Percentiles rank a stretch among this genome's conserved stretches.
phyloP scores from a whole-genome alignment of 2,329 filamentous ascomycete genomes.

The Mycocentrospora acerina region DNA sequence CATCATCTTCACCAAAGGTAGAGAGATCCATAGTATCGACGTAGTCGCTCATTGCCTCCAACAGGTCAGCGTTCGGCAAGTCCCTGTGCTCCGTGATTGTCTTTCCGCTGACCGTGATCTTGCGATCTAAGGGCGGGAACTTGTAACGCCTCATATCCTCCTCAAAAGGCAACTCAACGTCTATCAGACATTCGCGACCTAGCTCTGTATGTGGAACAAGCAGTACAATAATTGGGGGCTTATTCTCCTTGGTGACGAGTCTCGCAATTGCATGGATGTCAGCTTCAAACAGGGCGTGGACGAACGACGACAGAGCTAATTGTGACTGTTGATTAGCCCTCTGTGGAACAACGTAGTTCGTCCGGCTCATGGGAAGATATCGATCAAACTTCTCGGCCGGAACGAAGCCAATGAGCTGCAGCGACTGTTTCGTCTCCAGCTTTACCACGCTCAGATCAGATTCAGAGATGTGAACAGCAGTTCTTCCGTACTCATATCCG shows the following conservation, averaged over 20 bases:
- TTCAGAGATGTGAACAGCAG: slow-evolving; percentile 84
- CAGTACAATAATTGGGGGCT: slow-evolving; percentile 73
- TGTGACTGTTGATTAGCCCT: slow-evolving; percentile 79
- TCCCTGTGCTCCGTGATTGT: slow-evolving; percentile 79
- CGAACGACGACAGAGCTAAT: slow-evolving; percentile 83
- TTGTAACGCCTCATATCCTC: slow-evolving; percentile 90
- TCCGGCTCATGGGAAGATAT: slow-evolving; percentile 81
- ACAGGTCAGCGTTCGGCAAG: slow-evolving; percentile 73
- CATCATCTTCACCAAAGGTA: slow-evolving; percentile 68
- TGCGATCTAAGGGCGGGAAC: slow-evolving; percentile 85
- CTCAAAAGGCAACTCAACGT: slow-evolving; percentile 86
- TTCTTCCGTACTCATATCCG: slow-evolving; percentile 90
- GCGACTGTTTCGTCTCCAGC: slow-evolving; percentile 71
- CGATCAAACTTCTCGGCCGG: slow-evolving; percentile 74
- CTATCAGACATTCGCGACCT: slow-evolving; percentile 81
- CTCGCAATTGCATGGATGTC: slow-evolving; percentile 85
- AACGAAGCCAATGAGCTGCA: slow-evolving; percentile 88
- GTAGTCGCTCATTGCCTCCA: slow-evolving; percentile 82
- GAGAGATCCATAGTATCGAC: slow-evolving; percentile 92
- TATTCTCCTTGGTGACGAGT: slow-evolving; percentile 80
- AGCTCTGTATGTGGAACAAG: slow-evolving; percentile 78
- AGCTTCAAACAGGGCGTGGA: slow-evolving; percentile 82
- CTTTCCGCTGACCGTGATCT: slow-evolving; percentile 84
- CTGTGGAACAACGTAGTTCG: slow-evolving; percentile 74
- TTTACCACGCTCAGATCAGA: slow-evolving; percentile 88